These are phyloP conservation scores for Metschnikowia bowlesiae DNA, from an alignment of 805 yeast species.

Conservation along the genomic window DNA sequence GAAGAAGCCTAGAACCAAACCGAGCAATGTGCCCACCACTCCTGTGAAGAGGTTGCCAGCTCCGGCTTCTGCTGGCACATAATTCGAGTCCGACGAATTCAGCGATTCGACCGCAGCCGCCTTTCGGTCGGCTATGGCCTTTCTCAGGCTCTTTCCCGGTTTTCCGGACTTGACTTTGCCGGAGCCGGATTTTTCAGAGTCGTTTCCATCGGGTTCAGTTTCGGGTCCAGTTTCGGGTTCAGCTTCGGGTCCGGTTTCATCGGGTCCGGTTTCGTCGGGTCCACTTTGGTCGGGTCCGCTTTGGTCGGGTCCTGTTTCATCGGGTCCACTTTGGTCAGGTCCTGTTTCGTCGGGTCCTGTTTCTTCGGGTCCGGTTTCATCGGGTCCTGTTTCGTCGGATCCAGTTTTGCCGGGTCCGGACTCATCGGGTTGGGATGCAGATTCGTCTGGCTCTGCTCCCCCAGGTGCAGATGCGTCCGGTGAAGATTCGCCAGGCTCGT, in stretches of 20 bases:
- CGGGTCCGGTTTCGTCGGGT: no score
- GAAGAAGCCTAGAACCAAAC: slow-evolving; percentile 9
- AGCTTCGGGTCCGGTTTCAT: no score
- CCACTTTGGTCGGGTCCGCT: no score
- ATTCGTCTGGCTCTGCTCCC: neutral
- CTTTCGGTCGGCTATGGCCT: neutral
- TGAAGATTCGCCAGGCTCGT: no score
- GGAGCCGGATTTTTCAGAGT: neutral
- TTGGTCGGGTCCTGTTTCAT: no score
- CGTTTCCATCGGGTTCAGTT: neutral
- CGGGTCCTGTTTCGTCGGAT: no score
- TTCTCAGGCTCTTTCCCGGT: neutral
- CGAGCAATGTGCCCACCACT: slow-evolving; percentile 9
- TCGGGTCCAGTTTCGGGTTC: no score
- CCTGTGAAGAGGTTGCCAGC: slow-evolving; percentile 8
- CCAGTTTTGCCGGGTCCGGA: neutral
- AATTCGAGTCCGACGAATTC: neutral
- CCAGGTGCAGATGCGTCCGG: neutral
- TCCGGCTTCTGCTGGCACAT: slow-evolving; percentile 9
- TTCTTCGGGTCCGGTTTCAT: neutral
- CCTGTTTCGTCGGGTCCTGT: no score
- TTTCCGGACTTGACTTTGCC: neutral
- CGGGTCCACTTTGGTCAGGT: no score
- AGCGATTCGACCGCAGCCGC: neutral
- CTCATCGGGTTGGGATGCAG: neutral